Percentiles rank a stretch among this genome's conserved stretches.
phyloP scores from a whole-genome alignment of 441 rosid genomes.

The Breynia disticha region DNA sequence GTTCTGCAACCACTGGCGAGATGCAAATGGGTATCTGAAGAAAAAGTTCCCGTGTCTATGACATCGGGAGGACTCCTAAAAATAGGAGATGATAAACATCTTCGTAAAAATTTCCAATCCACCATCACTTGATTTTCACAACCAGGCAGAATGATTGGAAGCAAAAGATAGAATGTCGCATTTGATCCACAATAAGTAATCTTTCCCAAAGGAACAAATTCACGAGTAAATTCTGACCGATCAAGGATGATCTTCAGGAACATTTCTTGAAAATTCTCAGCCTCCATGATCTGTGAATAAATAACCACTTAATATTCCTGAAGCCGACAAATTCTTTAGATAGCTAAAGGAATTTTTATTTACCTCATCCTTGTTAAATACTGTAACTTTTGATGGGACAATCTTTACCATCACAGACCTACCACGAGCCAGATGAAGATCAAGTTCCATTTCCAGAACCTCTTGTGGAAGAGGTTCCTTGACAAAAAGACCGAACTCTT shows the following conservation, averaged over 20 bases:
- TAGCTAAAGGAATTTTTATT: conserved; percentile 9
- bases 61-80: conserved; percentile 36
- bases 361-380: conserved; percentile 61
- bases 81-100: conserved; percentile 80
- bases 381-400: conserved; percentile 35
- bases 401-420: conserved; percentile 66
- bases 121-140: conserved; percentile 29
- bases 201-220: conserved; percentile 52
- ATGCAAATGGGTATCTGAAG: conserved; percentile 24
- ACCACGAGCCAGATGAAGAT: conserved; percentile 85
- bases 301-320: conserved; percentile 15
- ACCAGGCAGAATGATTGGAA: conserved; percentile 45
- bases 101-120: conserved; percentile 59
- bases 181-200: conserved; percentile 27
- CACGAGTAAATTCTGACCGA: conserved; percentile 42
- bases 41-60: conserved; percentile 22
- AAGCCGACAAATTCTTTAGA: conserved; percentile 1
- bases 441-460: conserved; percentile 65
- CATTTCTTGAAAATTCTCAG: conserved; percentile 76
- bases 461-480: conserved; percentile 71
- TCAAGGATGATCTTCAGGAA: conserved; percentile 71
- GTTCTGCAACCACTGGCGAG: conserved; percentile 64
- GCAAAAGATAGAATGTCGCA: conserved; percentile 71
- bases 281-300: conserved; percentile 50
- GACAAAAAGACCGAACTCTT: conserved; percentile 71